Evolutionary conservation across 1,284 basidiomycete genomes (phyloP).

Genomic region (Ganoderma leucocontextum): DNA sequence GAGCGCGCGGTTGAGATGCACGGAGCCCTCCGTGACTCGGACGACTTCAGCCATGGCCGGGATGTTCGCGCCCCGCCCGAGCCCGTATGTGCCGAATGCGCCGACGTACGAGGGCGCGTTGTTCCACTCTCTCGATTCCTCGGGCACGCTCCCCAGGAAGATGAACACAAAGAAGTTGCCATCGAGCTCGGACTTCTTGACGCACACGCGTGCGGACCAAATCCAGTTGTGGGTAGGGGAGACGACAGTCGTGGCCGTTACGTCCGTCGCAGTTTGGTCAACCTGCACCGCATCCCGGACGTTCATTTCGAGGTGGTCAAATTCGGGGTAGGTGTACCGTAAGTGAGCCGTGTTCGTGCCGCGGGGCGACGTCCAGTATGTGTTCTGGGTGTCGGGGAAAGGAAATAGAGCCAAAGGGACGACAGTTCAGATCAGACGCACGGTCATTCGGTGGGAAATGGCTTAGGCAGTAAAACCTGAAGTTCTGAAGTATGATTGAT

Average conservation of each 20-base stretch:
- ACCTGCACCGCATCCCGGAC: slow-evolving; percentile 39
- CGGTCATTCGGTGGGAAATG: no score
- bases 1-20: slow-evolving; percentile 51
- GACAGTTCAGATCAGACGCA: slow-evolving; percentile 5
- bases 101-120: slow-evolving; percentile 45
- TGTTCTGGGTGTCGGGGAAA: slow-evolving; percentile 40
- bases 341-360: slow-evolving; percentile 34
- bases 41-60: no score
- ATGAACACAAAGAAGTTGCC: slow-evolving; percentile 50
- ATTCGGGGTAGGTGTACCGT: slow-evolving; percentile 55
- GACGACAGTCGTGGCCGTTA: no score
- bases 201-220: slow-evolving; percentile 33
- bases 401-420: slow-evolving; percentile 39
- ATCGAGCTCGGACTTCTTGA: slow-evolving; percentile 51
- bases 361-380: slow-evolving; percentile 43
- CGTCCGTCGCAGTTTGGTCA: no score
- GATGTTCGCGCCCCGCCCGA: no score
- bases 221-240: no score
- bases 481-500: no score
- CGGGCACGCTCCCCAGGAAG: slow-evolving; percentile 52
- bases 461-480: slow-evolving; percentile 37
- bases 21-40: slow-evolving; percentile 62
- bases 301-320: slow-evolving; percentile 46
- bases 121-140: slow-evolving; percentile 45
- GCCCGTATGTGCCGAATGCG: slow-evolving; percentile 45